phyloP scores from a whole-genome alignment of 2,329 filamentous ascomycete species.

The Incumbomyces delicatus region DNA sequence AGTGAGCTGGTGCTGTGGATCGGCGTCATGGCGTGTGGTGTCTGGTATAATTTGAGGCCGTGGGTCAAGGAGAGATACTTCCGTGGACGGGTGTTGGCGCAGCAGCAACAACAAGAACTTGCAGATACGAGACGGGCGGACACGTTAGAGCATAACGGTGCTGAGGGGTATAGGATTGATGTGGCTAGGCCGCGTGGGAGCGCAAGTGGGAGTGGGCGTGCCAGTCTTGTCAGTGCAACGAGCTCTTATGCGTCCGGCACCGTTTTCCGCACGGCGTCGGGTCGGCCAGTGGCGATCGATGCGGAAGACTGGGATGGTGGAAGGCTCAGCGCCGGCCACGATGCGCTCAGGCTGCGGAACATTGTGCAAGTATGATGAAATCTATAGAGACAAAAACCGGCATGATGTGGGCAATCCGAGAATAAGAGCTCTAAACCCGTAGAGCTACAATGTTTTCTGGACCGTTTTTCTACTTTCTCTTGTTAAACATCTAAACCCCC shows the following conservation, averaged over 20 bases:
- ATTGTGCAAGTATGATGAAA: constrained; percentile 5
- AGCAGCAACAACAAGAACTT: constrained; percentile 2
- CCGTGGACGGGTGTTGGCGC: constrained; percentile 15
- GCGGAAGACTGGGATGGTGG: background rate
- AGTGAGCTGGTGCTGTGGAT: constrained; percentile 58
- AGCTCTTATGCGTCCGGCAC: constrained; percentile 49
- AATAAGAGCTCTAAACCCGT: no score
- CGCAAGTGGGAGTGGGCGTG: background rate
- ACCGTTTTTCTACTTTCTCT: no score
- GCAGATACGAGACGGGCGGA: background rate
- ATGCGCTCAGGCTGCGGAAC: constrained; percentile 2
- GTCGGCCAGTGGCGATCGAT: background rate
- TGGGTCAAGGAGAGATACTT: constrained; percentile 40
- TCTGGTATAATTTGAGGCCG: constrained; percentile 54
- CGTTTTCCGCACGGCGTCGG: constrained; percentile 51
- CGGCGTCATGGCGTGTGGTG: constrained; percentile 56
- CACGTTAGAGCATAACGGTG: background rate
- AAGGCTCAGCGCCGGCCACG: background rate
- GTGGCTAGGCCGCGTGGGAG: background rate
- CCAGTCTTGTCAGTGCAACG: constrained; percentile 8
- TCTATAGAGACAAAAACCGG: background rate
- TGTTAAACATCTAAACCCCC: no score
- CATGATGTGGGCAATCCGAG: no score
- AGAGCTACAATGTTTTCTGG: no score
- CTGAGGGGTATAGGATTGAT: background rate